Evolutionary conservation across 495 filamentous ascomycete genomes (phyloP), one percentile per base, ranked within the genome.

Genomic region (Aspergillus saccharolyticus): DNA sequence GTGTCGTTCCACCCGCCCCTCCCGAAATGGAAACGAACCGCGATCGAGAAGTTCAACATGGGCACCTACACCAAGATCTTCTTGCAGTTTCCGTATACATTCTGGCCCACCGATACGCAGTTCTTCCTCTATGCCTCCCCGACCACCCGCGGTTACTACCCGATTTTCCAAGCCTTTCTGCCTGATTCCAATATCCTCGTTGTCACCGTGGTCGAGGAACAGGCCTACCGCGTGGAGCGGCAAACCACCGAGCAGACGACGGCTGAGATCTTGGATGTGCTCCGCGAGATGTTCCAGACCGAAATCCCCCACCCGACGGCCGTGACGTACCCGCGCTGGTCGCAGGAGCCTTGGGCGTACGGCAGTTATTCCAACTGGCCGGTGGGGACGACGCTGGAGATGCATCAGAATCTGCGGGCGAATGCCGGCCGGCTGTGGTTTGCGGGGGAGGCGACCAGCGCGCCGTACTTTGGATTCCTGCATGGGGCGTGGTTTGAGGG

Each of bases 41-140:
- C 82, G 8, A 85, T 89, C 60, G 78, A 81, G 6, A 81, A 79
- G 44, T 88, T 88, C 68, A 76, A 78, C 57, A 88, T 91, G 81
- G 86, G 82, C 21, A 90, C 84, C 1, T 91, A 90, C 74, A 90
- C 85, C 54, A 90, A 90, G 63, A 84, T 90, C 59, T 90, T 90
- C 75, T 68, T 89, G 14, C 86, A 88, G 54, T 91, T 90, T 68
- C 78, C 81, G 55, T 70, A 85, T 39, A 82, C 83, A 6, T 91
- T 89, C 71, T 91, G 88, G 88, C 80, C 86, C 47, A 63, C 63
- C 6, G 74, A 84, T 20, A 84, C 82, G 3, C 80, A 90, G 63
- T 89, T 82, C 71, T 83, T 86, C 64, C 80, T 91, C 14, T 90
- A 90, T 64, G 87, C 88, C 12, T 80, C 82, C 51, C 79, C 84